These are phyloP conservation scores for Podaxis sp. DNA, from an alignment of 768 basidiomycete species.

Conservation along the genomic window DNA sequence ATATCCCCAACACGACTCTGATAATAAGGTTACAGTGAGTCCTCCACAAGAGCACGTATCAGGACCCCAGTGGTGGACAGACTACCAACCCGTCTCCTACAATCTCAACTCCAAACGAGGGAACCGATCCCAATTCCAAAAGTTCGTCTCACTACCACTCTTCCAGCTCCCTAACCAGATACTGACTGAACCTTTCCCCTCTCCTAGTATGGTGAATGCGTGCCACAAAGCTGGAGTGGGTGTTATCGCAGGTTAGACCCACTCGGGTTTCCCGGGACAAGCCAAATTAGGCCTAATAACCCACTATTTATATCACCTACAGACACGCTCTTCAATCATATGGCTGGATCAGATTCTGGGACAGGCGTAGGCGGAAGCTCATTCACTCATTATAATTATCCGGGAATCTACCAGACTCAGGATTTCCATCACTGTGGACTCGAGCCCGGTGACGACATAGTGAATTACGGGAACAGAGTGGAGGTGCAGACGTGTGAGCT, in stretches of 20 bases:
- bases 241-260: slow-evolving; percentile 45
- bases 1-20: neutral
- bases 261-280: neutral
- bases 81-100: slow-evolving; percentile 71
- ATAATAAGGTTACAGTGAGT: slow-evolving; percentile 30
- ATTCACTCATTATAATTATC: slow-evolving; percentile 55
- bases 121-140: slow-evolving; percentile 49
- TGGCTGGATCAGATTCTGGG: slow-evolving; percentile 52
- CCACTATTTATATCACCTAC: neutral
- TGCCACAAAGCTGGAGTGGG: slow-evolving; percentile 58
- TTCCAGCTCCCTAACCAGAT: slow-evolving; percentile 16
- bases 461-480: slow-evolving; percentile 48
- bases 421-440: slow-evolving; percentile 69
- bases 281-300: neutral
- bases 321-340: slow-evolving; percentile 69
- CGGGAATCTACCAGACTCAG: slow-evolving; percentile 45
- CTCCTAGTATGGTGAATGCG: slow-evolving; percentile 42
- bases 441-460: slow-evolving; percentile 50
- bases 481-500: slow-evolving; percentile 64
- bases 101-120: slow-evolving; percentile 67
- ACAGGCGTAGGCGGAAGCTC: slow-evolving; percentile 48
- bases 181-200: neutral
- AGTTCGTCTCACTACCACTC: slow-evolving; percentile 20
- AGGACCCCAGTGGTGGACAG: slow-evolving; percentile 72
- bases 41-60: slow-evolving; percentile 59